Base-by-base conservation (phyloP, 306 rosid genomes). In the Fragaria iinumae region DNA sequence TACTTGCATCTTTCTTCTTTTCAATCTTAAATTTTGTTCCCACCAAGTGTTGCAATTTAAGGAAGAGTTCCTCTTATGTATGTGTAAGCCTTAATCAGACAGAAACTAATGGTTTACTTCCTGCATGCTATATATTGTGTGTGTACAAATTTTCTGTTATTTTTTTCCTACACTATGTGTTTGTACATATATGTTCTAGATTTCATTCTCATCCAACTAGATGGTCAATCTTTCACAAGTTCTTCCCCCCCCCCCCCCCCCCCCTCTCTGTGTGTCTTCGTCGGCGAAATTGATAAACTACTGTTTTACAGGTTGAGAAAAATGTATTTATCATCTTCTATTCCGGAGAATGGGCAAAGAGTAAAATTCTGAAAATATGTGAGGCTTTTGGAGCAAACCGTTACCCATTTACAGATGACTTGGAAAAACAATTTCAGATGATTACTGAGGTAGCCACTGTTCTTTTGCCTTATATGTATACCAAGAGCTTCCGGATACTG, bases 321-420 rank as follows among this genome's bases (percentile, higher is more conserved):
- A 90, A 90, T 77, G 97, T 93, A 41, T 93, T 93, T 64, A 83
- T 89, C 69, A 80, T 91, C 80, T 93, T 91, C 81, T 91, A 87
- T 83, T 91, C 96, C 38, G 97, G 97, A 56, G 98, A 90, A 65
- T 88, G 90, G 72, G 89, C 93, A 72, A 91, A 90, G 81, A 83
- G 77, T 60, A 91, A 91, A 84, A 86, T 90, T 80, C 76, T 88
- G 67, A 93, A 93, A 83, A 91, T 93, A 81, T 87, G 94, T 69
- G 96, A 87, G 65, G 96, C 93, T 81, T 91, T 90, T 84, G 93
- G 93, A 68, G 96, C 97, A 77, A 93, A 88, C 78, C 91, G 91
- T 67, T 93, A 93, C 82, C 93, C 96, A 72, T 89, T 93, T 84
- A 73, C 90, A 11, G 94, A 93, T 74, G 96, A 89, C 70, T 44